Base-by-base conservation (phyloP, 139 green algal genomes). In the Nannochloris sp. region DNA sequence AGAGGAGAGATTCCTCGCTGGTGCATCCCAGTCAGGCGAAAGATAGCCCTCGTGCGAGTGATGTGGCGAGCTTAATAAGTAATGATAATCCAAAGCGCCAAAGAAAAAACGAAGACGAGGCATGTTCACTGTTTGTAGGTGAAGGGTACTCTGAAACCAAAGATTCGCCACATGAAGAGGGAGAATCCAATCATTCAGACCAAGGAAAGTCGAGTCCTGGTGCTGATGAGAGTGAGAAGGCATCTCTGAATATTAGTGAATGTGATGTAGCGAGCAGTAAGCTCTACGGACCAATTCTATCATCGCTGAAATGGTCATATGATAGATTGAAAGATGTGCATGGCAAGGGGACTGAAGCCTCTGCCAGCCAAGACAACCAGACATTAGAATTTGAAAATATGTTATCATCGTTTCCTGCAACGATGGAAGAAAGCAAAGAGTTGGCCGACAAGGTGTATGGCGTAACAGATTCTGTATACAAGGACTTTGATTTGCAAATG, bases 41-140 rank as follows among this genome's bases (percentile, higher is more conserved):
- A 19, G 46, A 61, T 21, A 43, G 55, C n/a, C 55, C 55, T n/a
- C 29, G n/a, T 21, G n/a, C 18, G 16, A 61, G 55, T 18, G 31
- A 19, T 21, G 55, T 43, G 5, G 29, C 18, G 29, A 61, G 55
- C 55, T 19, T 43, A 4, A 61, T 44, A 21, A 61, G 11, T 44
- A 61, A 61, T 44, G 55, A 61, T 44, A n/a, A n/a, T 43, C 55
- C 55, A 61, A 61, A 61, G 55, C 16, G 55, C 18, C 55, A 61
- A 61, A 61, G 31, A 18, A 61, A 61, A 15, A 53, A 53, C 12
- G 46, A 53, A 21, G 46, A 53, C 11, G 46, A 53, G 46, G 46
- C 46, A 9, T 53, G 18, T 53, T 53, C 46, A 11, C 34, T 40
- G 1, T 40, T 40, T 40, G 8, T 40, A 11, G 34, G 34, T 9